phyloP scores from a whole-genome alignment of 306 rosid genomes.

The Fragaria ananassa region DNA sequence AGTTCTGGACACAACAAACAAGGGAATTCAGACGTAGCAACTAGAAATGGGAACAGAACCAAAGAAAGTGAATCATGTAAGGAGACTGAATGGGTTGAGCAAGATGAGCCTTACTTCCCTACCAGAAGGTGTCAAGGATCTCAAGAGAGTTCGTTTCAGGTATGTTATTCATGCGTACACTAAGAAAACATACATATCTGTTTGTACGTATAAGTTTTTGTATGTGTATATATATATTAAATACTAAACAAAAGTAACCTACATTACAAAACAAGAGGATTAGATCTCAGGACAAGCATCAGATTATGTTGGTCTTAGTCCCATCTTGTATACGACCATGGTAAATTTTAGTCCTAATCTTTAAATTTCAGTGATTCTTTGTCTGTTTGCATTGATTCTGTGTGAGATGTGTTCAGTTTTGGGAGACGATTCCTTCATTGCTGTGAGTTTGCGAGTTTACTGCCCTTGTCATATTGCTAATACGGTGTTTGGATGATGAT shows the following conservation, averaged over 20 bases:
- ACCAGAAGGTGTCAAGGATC: constrained; percentile 86
- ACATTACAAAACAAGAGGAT: not conserved
- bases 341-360: not conserved
- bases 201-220: not conserved
- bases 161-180: constrained; percentile 22
- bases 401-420: too few species aligned
- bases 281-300: not conserved
- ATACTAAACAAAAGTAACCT: not conserved
- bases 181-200: not conserved
- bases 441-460: too few species aligned
- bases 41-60: constrained; percentile 73
- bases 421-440: too few species aligned
- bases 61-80: constrained; percentile 71
- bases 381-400: not conserved
- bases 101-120: constrained; percentile 90
- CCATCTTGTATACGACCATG: not conserved
- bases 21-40: constrained; percentile 56
- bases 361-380: not conserved
- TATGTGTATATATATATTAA: not conserved
- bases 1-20: constrained; percentile 59
- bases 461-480: too few species aligned
- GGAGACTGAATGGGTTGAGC: constrained; percentile 97
- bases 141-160: constrained; percentile 99
- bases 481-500: too few species aligned
- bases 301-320: not conserved